A percentile compares a stretch with the other conserved stretches of the same genome.
These are phyloP conservation scores for Lagenidium sp. DNA, from an alignment of 352 stramenopile species.

Conservation along the genomic window DNA sequence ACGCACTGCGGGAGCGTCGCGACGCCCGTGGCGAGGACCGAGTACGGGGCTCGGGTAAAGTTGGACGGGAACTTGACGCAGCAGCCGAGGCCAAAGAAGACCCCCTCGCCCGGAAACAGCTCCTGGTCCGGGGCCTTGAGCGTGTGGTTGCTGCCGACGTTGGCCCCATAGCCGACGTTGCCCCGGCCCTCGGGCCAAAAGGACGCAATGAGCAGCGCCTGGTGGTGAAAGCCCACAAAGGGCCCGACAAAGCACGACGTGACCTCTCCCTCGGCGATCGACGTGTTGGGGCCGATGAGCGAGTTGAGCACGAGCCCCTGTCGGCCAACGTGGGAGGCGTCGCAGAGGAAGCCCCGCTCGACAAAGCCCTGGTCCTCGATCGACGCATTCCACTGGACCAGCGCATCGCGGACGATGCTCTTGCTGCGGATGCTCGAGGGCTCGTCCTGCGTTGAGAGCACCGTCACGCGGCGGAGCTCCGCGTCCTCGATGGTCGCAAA, in stretches of 20 bases:
- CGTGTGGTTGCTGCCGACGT: constrained; percentile 97
- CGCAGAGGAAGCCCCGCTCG: constrained; percentile 59
- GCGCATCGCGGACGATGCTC: constrained; percentile 47
- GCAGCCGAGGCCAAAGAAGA: constrained; percentile 93
- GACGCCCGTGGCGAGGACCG: constrained; percentile 91
- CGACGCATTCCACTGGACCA: constrained; percentile 64
- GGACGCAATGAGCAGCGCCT: constrained; percentile 88
- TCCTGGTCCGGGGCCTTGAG: constrained; percentile 88
- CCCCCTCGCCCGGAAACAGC: constrained; percentile 87
- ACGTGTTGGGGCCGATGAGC: constrained; percentile 81
- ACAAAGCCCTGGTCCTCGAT: constrained; percentile 65
- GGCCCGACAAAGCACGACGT: constrained; percentile 89
- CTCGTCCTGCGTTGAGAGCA: constrained; percentile 57
- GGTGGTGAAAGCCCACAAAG: constrained; percentile 94
- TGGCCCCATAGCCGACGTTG: constrained; percentile 92
- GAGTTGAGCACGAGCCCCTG: constrained; percentile 83
- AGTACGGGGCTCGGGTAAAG: constrained; percentile 88
- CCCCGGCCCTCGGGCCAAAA: constrained; percentile 90
- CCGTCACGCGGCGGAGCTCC: constrained; percentile 40
- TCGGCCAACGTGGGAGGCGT: constrained; percentile 66
- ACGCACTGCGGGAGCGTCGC: constrained; percentile 84
- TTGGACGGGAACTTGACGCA: constrained; percentile 95
- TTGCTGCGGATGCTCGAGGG: constrained; percentile 35
- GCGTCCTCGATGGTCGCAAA: constrained; percentile 50
- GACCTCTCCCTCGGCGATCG: constrained; percentile 84